A percentile compares a stretch with the other conserved stretches of the same genome.
phyloP scores from a whole-genome alignment of 495 filamentous ascomycete species.

The Tuber borchii region DNA sequence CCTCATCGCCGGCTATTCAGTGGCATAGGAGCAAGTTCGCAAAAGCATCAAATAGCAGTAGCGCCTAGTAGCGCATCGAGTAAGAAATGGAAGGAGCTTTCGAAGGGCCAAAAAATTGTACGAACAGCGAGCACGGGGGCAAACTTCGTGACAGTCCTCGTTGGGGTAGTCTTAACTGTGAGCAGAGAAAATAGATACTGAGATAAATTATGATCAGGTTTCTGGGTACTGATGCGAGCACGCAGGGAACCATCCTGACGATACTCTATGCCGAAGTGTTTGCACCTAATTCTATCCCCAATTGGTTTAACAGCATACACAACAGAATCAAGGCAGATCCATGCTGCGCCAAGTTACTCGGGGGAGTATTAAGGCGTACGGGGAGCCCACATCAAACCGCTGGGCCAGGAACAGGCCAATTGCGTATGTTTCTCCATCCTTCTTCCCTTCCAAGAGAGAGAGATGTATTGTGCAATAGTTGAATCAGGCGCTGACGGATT shows the following conservation, averaged over 20 bases:
- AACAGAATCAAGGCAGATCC: conserved; percentile 67
- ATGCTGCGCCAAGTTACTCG: conserved; percentile 66
- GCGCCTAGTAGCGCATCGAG: conserved; percentile 66
- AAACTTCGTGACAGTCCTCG: conserved; percentile 71
- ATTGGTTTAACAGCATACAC: conserved; percentile 82
- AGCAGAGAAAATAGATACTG: conserved; percentile 16
- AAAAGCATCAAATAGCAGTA: background rate
- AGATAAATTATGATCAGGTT: conserved; percentile 24
- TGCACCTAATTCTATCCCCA: conserved; percentile 72
- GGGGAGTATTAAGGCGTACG: conserved; percentile 72
- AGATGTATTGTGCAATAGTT: background rate
- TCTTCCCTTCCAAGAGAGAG: background rate
- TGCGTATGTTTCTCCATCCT: conserved; percentile 52
- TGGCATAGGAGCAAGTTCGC: background rate
- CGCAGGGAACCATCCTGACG: conserved; percentile 65
- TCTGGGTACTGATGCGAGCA: conserved; percentile 19
- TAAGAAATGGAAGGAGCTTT: conserved; percentile 72
- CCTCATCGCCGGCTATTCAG: background rate
- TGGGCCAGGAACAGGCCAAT: conserved; percentile 83
- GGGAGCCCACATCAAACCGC: conserved; percentile 71
- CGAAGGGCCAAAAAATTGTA: conserved; percentile 66
- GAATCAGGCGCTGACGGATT: background rate
- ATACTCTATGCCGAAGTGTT: conserved; percentile 83
- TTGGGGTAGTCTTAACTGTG: conserved; percentile 71
- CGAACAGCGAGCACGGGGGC: conserved; percentile 84